phyloP scores from a whole-genome alignment of 768 basidiomycete genomes.

The Naganishia antarctica region DNA sequence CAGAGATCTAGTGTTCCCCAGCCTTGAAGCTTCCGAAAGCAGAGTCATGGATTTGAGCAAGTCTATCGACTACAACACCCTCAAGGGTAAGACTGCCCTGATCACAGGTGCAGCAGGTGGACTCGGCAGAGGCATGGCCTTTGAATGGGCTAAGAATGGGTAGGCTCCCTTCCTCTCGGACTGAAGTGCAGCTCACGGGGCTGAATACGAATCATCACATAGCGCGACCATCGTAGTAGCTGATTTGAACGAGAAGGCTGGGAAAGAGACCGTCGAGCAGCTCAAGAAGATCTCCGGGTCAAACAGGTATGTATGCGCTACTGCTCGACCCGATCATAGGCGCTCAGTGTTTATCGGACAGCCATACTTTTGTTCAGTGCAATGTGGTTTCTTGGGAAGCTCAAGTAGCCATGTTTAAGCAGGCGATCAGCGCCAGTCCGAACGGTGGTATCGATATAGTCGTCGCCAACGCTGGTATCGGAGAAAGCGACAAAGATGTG shows the following conservation, averaged over 20 bases:
- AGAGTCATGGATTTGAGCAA: slow-evolving; percentile 22
- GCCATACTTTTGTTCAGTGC: slow-evolving; percentile 24
- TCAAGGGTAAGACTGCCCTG: slow-evolving; percentile 24
- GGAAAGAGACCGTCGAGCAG: slow-evolving; percentile 21
- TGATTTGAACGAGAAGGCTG: slow-evolving; percentile 25
- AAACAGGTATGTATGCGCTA: slow-evolving; percentile 2
- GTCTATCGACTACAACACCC: slow-evolving; percentile 15
- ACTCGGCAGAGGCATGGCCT: slow-evolving; percentile 25
- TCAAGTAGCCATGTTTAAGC: slow-evolving; percentile 26
- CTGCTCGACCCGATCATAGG: background rate
- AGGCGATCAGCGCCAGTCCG: slow-evolving; percentile 16
- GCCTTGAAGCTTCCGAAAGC: background rate
- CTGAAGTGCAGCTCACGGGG: too few relatives aligned
- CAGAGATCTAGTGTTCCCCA: background rate
- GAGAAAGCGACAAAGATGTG: slow-evolving; percentile 15
- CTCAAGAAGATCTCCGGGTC: slow-evolving; percentile 19
- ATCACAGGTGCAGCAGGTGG: slow-evolving; percentile 28
- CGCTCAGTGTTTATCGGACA: background rate
- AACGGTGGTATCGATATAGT: slow-evolving; percentile 22
- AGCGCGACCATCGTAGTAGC: slow-evolving; percentile 25
- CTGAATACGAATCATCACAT: background rate
- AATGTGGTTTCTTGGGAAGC: slow-evolving; percentile 28
- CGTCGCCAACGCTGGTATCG: slow-evolving; percentile 29
- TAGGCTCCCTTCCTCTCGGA: background rate
- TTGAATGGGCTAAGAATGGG: slow-evolving; percentile 26